These are phyloP conservation scores for Penicillium decumbens DNA, from an alignment of 2,329 filamentous ascomycete species.

Conservation along the genomic window DNA sequence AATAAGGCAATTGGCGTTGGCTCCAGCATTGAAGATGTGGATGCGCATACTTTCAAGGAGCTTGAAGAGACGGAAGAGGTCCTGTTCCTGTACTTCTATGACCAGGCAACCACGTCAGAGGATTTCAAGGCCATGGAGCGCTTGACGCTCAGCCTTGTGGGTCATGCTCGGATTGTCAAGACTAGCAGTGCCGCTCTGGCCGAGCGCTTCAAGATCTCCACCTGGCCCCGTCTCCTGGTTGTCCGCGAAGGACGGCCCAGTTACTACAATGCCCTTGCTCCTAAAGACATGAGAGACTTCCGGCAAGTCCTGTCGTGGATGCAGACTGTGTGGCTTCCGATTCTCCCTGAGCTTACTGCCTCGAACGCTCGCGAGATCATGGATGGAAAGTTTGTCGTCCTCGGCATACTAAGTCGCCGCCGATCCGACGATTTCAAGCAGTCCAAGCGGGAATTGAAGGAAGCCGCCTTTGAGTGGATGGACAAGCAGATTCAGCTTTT, in stretches of 20 bases:
- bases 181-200: conserved; percentile 72
- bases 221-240: conserved; percentile 90
- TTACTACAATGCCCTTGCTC: conserved; percentile 83
- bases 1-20: conserved; percentile 78
- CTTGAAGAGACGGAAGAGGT: conserved; percentile 92
- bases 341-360: conserved; percentile 88
- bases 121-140: conserved; percentile 87
- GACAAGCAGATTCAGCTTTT: conserved; percentile 90
- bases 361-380: conserved; percentile 92
- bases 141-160: conserved; percentile 80
- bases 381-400: conserved; percentile 89
- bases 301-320: conserved; percentile 82
- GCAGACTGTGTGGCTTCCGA: conserved; percentile 91
- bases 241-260: conserved; percentile 82
- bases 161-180: conserved; percentile 88
- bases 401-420: conserved; percentile 78
- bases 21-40: conserved; percentile 73
- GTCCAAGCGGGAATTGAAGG: conserved; percentile 87
- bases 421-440: conserved; percentile 72
- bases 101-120: conserved; percentile 86
- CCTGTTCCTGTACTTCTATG: conserved; percentile 96
- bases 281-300: conserved; percentile 87
- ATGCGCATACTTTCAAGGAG: conserved; percentile 68
- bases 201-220: conserved; percentile 88
- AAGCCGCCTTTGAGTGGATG: conserved; percentile 94